These are phyloP conservation scores for Erythrophleum fordii DNA, from an alignment of 306 rosid species.

Conservation along the genomic window DNA sequence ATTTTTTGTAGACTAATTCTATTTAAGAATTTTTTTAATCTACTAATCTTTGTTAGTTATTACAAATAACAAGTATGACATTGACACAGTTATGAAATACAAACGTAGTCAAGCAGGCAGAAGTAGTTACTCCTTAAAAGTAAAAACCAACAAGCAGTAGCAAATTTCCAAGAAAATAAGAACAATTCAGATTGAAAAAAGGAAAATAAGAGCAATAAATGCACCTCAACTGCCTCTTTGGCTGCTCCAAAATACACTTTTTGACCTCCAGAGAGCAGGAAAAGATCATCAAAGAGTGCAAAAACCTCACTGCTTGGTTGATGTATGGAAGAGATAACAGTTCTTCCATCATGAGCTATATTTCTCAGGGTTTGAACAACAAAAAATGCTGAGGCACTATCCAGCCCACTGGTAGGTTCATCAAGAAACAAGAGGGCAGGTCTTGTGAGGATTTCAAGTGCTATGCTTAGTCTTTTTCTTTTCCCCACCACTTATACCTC, in stretches of 20 bases:
- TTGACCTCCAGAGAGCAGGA: slow-evolving; percentile 86
- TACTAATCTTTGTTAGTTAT: neutral
- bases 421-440: slow-evolving; percentile 86
- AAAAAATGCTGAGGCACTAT: slow-evolving; percentile 93
- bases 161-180: neutral
- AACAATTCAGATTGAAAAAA: no score
- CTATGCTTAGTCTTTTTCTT: slow-evolving; percentile 90
- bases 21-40: neutral
- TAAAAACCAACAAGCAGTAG: neutral
- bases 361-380: slow-evolving; percentile 79
- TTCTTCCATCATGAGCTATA: slow-evolving; percentile 79
- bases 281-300: slow-evolving; percentile 91
- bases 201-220: neutral
- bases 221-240: slow-evolving; percentile 75
- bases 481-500: slow-evolving; percentile 96
- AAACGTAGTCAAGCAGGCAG: neutral
- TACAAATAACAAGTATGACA: neutral
- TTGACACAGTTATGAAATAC: neutral
- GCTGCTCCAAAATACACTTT: slow-evolving; percentile 80
- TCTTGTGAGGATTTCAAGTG: slow-evolving; percentile 85
- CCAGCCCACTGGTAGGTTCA: slow-evolving; percentile 93
- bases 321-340: slow-evolving; percentile 85
- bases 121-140: neutral
- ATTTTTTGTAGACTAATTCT: no score
- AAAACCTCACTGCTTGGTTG: slow-evolving; percentile 96